Conservation (phyloP, 768 basidiomycete species). For the Lentinula guzmanii region DNA sequence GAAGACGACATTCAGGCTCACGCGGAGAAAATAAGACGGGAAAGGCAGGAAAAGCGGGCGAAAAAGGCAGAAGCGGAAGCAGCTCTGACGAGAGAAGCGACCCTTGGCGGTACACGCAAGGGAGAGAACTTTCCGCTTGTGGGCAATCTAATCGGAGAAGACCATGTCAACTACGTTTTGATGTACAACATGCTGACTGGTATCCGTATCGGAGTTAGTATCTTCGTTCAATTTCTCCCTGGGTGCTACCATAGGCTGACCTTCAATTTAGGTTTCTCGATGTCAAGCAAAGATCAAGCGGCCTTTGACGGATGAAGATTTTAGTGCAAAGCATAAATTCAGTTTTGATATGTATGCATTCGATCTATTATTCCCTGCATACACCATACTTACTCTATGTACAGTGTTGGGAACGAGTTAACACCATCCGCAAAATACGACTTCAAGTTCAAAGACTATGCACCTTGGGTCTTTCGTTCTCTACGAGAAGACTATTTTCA, state of each 20-base stretch:
- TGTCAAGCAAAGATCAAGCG: conserved; percentile 95
- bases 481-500: conserved; percentile 92
- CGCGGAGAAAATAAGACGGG: conserved; percentile 79
- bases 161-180: conserved; percentile 95
- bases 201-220: conserved; percentile 84
- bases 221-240: neutral
- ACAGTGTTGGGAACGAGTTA: conserved; percentile 91
- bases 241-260: neutral
- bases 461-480: conserved; percentile 95
- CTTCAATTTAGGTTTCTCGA: conserved; percentile 68
- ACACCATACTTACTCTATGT: neutral
- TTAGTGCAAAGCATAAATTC: conserved; percentile 84
- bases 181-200: conserved; percentile 99
- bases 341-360: conserved; percentile 91
- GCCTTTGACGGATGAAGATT: conserved; percentile 81
- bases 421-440: conserved; percentile 98
- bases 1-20: conserved; percentile 83
- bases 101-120: conserved; percentile 9
- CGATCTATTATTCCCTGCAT: neutral
- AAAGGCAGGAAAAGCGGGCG: conserved; percentile 67
- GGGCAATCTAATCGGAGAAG: conserved; percentile 97
- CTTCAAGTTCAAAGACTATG: conserved; percentile 99
- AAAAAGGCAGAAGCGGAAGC: conserved; percentile 59
- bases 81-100: conserved; percentile 32
- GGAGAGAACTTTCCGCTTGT: conserved; percentile 64